Base-by-base conservation (phyloP, 352 stramenopile genomes). In the Elongisporangium prolatum region DNA sequence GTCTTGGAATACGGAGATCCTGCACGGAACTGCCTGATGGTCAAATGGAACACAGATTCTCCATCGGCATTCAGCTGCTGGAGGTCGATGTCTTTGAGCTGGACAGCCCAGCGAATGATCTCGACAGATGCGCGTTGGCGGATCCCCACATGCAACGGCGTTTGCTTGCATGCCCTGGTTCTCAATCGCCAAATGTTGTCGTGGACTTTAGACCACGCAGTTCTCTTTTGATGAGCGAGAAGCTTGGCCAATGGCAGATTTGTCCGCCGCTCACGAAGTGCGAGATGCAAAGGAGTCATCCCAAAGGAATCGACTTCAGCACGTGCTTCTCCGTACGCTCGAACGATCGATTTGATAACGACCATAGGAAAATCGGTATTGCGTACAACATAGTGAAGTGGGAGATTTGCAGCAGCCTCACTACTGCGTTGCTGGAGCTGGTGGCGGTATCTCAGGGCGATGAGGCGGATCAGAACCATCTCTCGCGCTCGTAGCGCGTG, bases 251-350 rank as follows among this genome's bases (percentile, higher is more conserved):
- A 8, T 18, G 65, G 51, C 0, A 69, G 16, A 14, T 21, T 64
- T 0, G 60, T 56, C 13, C 69, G 65, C 17, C 67, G 61, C 44
- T 82, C 74, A 8, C 75, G 79, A 8, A 88, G 71, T 9, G 72
- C 77, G 2, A 89, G 60, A 52, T 91, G 82, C 38, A 89, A 51
- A 13, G 82, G 82, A 11, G 75, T 88, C 61, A 86, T 82, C 7
- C 75, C 79, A 54, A 78, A 84, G 17, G 67, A 69, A 59, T 91
- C 81, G 4, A 25, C 50, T 9, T 65, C 55, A n/a, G 18, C 17
- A 28, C 86, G 59, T 6, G 75, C 82, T 4, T 87, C 74, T 0
- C 49, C 56, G 48, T 78, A 77, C 0, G 71, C 77, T 4, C 64
- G 5, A 1, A 74, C 71, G n/a, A 91, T 70, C 0, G 65, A 57